Base-by-base conservation (phyloP, 495 filamentous ascomycete species). In the Aspergillus nidulans region DNA sequence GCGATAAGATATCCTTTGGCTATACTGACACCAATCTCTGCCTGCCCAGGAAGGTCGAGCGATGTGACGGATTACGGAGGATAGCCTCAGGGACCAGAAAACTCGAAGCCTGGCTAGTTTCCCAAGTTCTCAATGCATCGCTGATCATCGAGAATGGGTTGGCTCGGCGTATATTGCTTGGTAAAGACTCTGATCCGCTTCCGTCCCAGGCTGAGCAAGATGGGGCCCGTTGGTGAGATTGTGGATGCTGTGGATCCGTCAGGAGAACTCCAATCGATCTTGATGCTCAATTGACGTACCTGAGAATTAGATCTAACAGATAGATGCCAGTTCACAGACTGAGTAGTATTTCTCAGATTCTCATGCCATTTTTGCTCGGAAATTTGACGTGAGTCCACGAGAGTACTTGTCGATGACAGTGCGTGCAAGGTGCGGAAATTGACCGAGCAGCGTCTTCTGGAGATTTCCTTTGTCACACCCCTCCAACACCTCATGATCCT, bases 361-460 rank as follows among this genome's bases (percentile, higher is more conserved):
- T 16, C 36, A 39, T 2, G 36, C 13, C 36, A 34, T 34, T 9
- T 4, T 9, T 28, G 4, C 26, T 34, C 15, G 30, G 30, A 10
- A 34, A 12, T 10, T 34, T 2, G 15, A 34, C 15, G 9, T 7
- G 2, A 6, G 8, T 7, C 30, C 8, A 34, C 10, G 6, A 34
- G 13, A 19, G 39, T 6, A 41, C 18, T 18, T 41, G 39, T 16
- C 39, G 39, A 41, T 21, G 40, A 43, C 6, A 5, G 36, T 39
- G 36, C 6, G 36, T 2, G 12, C 18, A 30, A 46, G 48, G 44
- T 25, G 45, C 62, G 65, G 65, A 68, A 45, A 57, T 66, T 66
- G 66, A 49, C 66, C 61, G 63, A 68, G 43, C 19, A 18, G 54
- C 42, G 12, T 39, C 30, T 49, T 48, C 26, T 24, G 28, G 19